Conservation (phyloP, 129 eudicot genomes). For the Centaurea solstitialis region DNA sequence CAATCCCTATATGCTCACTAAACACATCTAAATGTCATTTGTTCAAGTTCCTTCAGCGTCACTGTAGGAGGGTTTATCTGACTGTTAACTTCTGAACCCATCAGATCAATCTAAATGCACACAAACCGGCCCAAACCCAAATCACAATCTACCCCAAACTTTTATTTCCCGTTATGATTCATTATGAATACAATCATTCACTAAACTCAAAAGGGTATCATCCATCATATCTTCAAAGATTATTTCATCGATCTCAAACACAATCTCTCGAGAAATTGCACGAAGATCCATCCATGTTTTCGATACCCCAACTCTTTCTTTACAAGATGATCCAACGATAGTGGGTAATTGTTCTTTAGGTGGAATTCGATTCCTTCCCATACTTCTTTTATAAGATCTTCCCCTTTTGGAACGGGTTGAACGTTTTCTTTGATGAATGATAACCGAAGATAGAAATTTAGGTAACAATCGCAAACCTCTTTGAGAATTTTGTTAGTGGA, state of each 20-base stretch:
- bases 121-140: background rate
- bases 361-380: slow-evolving; percentile 74
- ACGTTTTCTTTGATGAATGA: slow-evolving; percentile 36
- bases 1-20: slow-evolving; percentile 32
- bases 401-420: slow-evolving; percentile 49
- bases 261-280: slow-evolving; percentile 47
- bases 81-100: background rate
- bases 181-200: background rate
- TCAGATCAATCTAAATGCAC: background rate
- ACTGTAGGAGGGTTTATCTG: background rate
- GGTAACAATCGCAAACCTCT: slow-evolving; percentile 61
- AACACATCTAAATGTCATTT: background rate
- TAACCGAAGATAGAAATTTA: slow-evolving; percentile 38
- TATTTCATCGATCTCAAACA: slow-evolving; percentile 50
- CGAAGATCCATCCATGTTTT: slow-evolving; percentile 68
- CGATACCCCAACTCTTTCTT: slow-evolving; percentile 55
- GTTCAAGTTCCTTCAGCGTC: background rate
- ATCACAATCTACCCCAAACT: background rate
- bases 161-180: slow-evolving; percentile 8
- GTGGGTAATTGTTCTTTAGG: slow-evolving; percentile 39
- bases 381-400: slow-evolving; percentile 59
- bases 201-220: slow-evolving; percentile 49
- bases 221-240: slow-evolving; percentile 71
- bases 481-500: slow-evolving; percentile 66
- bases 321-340: slow-evolving; percentile 70